Evolutionary conservation across 768 basidiomycete species (phyloP).

Genomic region (Sarcodon aspratus): DNA sequence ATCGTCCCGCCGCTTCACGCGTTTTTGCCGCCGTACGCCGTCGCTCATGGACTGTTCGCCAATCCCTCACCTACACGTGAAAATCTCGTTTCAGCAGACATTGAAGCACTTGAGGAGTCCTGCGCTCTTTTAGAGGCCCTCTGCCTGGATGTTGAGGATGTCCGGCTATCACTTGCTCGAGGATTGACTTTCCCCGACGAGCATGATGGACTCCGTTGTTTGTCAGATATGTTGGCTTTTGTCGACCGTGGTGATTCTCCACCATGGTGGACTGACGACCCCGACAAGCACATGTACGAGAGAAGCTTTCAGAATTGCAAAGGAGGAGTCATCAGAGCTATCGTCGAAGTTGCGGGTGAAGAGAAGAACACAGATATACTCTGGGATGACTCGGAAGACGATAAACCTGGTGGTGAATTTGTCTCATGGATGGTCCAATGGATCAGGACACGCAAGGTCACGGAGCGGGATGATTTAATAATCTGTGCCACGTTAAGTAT

Average conservation of each 20-base stretch:
- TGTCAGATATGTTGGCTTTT: slow-evolving; percentile 58
- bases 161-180: slow-evolving; percentile 61
- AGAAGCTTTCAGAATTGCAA: slow-evolving; percentile 76
- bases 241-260: slow-evolving; percentile 65
- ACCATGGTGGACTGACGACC: slow-evolving; percentile 41
- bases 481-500: slow-evolving; percentile 78
- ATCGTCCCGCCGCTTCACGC: slow-evolving; percentile 46
- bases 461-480: slow-evolving; percentile 58
- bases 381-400: slow-evolving; percentile 55
- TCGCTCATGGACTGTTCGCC: slow-evolving; percentile 27
- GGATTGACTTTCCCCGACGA: slow-evolving; percentile 48
- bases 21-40: slow-evolving; percentile 45
- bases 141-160: slow-evolving; percentile 66
- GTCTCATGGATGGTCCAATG: slow-evolving; percentile 66
- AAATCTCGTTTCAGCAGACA: slow-evolving; percentile 49
- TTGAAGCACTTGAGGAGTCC: slow-evolving; percentile 61
- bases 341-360: slow-evolving; percentile 80
- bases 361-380: slow-evolving; percentile 66
- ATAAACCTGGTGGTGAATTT: slow-evolving; percentile 56
- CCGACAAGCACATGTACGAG: slow-evolving; percentile 46
- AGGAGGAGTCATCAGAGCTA: slow-evolving; percentile 73
- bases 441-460: slow-evolving; percentile 46
- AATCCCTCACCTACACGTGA: slow-evolving; percentile 24
- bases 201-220: slow-evolving; percentile 43
- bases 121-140: slow-evolving; percentile 72